Evolutionary conservation across 768 basidiomycete genomes (phyloP), one percentile per base, ranked within the genome.

Genomic region (Cystofilobasidium ferigula): DNA sequence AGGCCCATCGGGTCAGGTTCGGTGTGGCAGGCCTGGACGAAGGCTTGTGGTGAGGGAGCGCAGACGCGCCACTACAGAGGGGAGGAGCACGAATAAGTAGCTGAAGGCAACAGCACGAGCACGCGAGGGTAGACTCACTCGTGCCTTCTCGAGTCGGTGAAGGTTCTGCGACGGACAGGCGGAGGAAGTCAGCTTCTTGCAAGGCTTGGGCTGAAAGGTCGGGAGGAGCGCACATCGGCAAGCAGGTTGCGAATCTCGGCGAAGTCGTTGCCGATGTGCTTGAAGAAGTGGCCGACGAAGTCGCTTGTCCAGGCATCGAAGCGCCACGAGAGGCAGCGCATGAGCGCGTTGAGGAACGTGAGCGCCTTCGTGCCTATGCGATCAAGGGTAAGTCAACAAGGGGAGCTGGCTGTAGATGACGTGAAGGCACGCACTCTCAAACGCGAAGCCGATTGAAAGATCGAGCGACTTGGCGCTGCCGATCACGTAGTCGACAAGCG

Each of bases 391-490:
- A 28, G 26, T 10, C 4, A 24, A 57, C 35, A 2, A n/a, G 9
- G 40, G 9, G 20, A 36, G 35, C 57, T n/a, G n/a, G n/a, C n/a
- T n/a, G n/a, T n/a, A n/a, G n/a, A n/a, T n/a, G n/a, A n/a, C n/a
- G n/a, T n/a, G n/a, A n/a, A n/a, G n/a, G n/a, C n/a, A 78, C 83
- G 73, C 77, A 88, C 89, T 86, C 69, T 85, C 82, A 74, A 95
- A 95, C 2, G 89, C 88, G 34, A 89, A 94, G 69, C 88, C 87
- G 54, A 85, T 83, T 40, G 82, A 81, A 74, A 93, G 89, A 69
- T 95, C 91, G 42, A 86, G 79, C 13, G 78, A 77, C 3, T 90
- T 79, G 24, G 82, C 78, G 36, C 62, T 53, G n/a, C 58, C 43
- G 26, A 87, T 72, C 64, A 91, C 83, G 84, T 88, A 93, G 69